Evolutionary conservation across 2,329 filamentous ascomycete species (phyloP).

Genomic region (Claviceps maximensis): DNA sequence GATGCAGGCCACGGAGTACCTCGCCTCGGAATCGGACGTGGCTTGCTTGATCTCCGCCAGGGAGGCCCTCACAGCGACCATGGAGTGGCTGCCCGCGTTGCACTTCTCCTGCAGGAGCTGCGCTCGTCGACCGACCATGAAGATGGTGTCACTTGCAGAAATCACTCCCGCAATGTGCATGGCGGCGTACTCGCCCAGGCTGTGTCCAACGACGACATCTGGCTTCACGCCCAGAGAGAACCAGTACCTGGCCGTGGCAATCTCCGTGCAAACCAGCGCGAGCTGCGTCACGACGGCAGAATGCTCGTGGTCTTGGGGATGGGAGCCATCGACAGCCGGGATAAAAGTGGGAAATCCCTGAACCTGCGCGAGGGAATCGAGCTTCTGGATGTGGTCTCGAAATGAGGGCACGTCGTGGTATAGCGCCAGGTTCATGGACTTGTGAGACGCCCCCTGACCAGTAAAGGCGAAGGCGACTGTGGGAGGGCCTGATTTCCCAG

Average conservation of each 20-base stretch:
- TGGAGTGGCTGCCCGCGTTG: slow-evolving; percentile 50
- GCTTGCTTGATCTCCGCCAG: slow-evolving; percentile 30
- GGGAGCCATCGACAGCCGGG: slow-evolving; percentile 28
- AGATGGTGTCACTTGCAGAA: slow-evolving; percentile 57
- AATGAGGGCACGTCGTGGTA: slow-evolving; percentile 19
- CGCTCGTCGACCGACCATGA: slow-evolving; percentile 56
- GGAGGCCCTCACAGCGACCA: slow-evolving; percentile 35
- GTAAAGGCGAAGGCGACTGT: slow-evolving; percentile 30
- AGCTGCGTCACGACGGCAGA: slow-evolving; percentile 22
- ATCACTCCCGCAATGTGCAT: slow-evolving; percentile 58
- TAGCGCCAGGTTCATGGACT: slow-evolving; percentile 20
- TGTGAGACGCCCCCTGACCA: slow-evolving; percentile 28
- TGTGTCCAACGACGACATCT: slow-evolving; percentile 45
- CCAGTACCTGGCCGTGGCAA: slow-evolving; percentile 28
- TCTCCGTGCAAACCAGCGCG: slow-evolving; percentile 24
- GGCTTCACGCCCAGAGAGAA: slow-evolving; percentile 36
- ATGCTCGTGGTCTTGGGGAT: slow-evolving; percentile 10
- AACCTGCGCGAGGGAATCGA: slow-evolving; percentile 18
- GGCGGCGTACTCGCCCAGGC: slow-evolving; percentile 61
- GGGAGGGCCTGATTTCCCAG: neutral
- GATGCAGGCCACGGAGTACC: slow-evolving; percentile 35
- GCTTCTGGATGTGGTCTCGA: slow-evolving; percentile 18
- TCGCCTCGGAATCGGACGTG: slow-evolving; percentile 6
- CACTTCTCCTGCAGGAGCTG: slow-evolving; percentile 52
- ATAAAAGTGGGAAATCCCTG: slow-evolving; percentile 27